Conservation (phyloP, 257 asterid genomes). For the Solanum arcanum region DNA sequence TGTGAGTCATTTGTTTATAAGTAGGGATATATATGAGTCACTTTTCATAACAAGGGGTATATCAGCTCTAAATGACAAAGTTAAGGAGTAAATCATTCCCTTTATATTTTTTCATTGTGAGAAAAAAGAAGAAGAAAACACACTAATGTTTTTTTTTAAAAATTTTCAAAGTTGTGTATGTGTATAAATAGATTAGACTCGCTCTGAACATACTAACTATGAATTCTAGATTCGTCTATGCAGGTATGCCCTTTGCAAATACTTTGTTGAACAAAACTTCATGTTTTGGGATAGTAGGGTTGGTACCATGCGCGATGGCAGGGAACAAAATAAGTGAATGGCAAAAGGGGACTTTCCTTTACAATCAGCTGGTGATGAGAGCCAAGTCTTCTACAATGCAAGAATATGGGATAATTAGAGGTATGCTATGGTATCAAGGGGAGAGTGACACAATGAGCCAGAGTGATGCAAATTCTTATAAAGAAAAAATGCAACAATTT, state of each 20-base stretch:
- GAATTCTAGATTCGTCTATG: neutral
- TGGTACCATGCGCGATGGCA: slow-evolving; percentile 33
- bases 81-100: no score
- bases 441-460: slow-evolving; percentile 6
- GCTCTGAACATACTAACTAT: neutral
- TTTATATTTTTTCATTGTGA: neutral
- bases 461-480: slow-evolving; percentile 12
- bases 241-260: slow-evolving; percentile 26
- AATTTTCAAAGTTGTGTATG: neutral
- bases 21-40: no score
- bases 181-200: neutral
- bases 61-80: no score
- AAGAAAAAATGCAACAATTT: slow-evolving; percentile 9
- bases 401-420: slow-evolving; percentile 8
- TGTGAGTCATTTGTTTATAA: no score
- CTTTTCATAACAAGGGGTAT: no score
- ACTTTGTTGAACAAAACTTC: slow-evolving; percentile 1
- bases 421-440: slow-evolving; percentile 34
- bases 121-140: neutral
- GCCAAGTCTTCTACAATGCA: neutral
- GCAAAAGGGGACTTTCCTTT: slow-evolving; percentile 14
- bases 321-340: slow-evolving; percentile 23
- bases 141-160: neutral
- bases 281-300: slow-evolving; percentile 4
- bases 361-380: slow-evolving; percentile 13